Percentiles rank a stretch among this genome's conserved stretches.
Conservation (phyloP, 129 eudicot genomes). For the Helichrysum umbraculigerum region DNA sequence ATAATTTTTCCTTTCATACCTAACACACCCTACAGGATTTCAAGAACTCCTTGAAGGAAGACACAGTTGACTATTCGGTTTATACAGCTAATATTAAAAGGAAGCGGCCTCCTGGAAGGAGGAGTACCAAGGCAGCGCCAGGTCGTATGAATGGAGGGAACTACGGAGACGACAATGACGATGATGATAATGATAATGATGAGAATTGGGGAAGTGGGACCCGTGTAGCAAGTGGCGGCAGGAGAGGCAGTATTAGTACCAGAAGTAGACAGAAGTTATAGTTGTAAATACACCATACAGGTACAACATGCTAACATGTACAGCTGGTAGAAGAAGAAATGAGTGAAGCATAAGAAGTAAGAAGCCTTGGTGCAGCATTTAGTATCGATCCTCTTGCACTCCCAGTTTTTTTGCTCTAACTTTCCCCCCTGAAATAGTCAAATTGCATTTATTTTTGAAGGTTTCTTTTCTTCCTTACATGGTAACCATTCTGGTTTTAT, state of each 20-base stretch:
- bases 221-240: conserved; percentile 41
- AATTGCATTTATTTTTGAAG: conserved; percentile 32
- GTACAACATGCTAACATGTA: conserved; percentile 68
- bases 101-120: conserved; percentile 80
- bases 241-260: conserved; percentile 42
- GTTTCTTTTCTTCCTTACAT: conserved; percentile 13
- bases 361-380: conserved; percentile 30
- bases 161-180: conserved; percentile 48
- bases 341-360: conserved; percentile 15
- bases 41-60: conserved; percentile 87
- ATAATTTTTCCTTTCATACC: conserved; percentile 1
- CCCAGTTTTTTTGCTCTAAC: conserved; percentile 22
- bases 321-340: conserved; percentile 50
- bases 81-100: conserved; percentile 86
- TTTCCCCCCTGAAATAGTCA: conserved; percentile 21
- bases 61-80: conserved; percentile 81
- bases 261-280: conserved; percentile 71
- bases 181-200: conserved; percentile 47
- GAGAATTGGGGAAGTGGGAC: conserved; percentile 58
- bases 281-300: conserved; percentile 62
- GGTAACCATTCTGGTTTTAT: conserved; percentile 25
- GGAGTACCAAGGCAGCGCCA: conserved; percentile 44
- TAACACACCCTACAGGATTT: conserved; percentile 54
- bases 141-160: conserved; percentile 40
- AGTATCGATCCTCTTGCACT: conserved; percentile 14